Evolutionary conservation across 2,329 filamentous ascomycete species (phyloP), one percentile per base, ranked within the genome.

Genomic region (Aspergillus pseudotamarii): DNA sequence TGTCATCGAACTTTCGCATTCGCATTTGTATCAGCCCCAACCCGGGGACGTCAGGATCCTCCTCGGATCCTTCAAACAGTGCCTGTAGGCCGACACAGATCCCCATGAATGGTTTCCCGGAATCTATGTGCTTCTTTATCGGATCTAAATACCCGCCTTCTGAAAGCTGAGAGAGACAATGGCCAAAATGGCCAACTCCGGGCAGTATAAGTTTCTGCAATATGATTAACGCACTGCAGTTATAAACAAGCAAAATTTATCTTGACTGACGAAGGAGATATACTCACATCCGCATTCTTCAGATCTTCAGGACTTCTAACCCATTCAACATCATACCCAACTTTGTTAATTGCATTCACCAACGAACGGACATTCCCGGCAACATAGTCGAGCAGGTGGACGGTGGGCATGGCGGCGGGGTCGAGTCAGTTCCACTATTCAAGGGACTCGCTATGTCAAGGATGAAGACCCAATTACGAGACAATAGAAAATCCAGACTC

Each of bases 81-180:
- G 92, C 93, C 79, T 99, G 95, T 16, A 98, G 78, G 3, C 95
- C 95, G 59, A 99, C 95, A 75, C 95, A 99, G 73, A 99, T 96
- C 57, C 91, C 94, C 90, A 99, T 96, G 76, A 99, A 98, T 16
- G 94, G 93, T 80, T 98, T 98, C n/a, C 93, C 94, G 16, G 91
- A 86, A 58, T 88, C 84, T 72, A 99, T 94, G 81, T 98, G 93
- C 68, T 88, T 84, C 69, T 85, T 88, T 68, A 99, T 90, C 11
- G 93, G 91, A 64, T 92, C 91, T 60, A 94, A 83, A 79, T 94
- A 99, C 67, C 91, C 92, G 43, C 93, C 92, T 48, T 88, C 85
- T 19, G 89, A 84, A 69, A 99, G 89, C 75, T 97, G 93, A 32
- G 88, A 88, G 68, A 98, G 84, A 79, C 95, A 99, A 83, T 99